Conservation (phyloP, 768 basidiomycete genomes). For the Mycena metata region DNA sequence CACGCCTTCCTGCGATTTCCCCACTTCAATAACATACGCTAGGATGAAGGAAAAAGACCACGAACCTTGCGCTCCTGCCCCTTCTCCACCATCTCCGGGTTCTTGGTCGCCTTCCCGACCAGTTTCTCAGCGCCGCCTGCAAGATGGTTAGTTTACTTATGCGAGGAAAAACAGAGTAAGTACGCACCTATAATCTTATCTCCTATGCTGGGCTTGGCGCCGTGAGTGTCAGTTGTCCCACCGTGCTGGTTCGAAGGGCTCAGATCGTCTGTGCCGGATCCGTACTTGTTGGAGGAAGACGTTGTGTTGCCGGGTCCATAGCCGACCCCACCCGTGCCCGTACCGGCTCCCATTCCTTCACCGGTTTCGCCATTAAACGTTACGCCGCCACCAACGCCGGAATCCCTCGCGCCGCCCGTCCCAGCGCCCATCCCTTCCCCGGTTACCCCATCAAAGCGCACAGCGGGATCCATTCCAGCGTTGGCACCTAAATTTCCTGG, state of each 20-base stretch:
- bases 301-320: not conserved
- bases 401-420: not conserved
- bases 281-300: not conserved
- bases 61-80: constrained; percentile 39
- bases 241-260: not conserved
- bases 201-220: constrained; percentile 33
- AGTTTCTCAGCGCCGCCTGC: constrained; percentile 44
- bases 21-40: no score
- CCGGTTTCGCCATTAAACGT: no score
- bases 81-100: constrained; percentile 39
- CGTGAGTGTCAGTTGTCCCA: no score
- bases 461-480: no score
- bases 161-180: not conserved
- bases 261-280: no score
- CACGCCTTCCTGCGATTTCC: no score
- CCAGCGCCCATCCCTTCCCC: constrained; percentile 15
- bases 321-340: not conserved
- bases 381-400: not conserved
- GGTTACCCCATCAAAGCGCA: not conserved
- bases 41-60: no score
- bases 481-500: not conserved
- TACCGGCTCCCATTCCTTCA: no score
- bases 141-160: not conserved
- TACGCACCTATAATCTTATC: constrained; percentile 44
- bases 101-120: constrained; percentile 41